Evolutionary conservation across 768 basidiomycete genomes (phyloP).

Genomic region (Lenzites betulinus): DNA sequence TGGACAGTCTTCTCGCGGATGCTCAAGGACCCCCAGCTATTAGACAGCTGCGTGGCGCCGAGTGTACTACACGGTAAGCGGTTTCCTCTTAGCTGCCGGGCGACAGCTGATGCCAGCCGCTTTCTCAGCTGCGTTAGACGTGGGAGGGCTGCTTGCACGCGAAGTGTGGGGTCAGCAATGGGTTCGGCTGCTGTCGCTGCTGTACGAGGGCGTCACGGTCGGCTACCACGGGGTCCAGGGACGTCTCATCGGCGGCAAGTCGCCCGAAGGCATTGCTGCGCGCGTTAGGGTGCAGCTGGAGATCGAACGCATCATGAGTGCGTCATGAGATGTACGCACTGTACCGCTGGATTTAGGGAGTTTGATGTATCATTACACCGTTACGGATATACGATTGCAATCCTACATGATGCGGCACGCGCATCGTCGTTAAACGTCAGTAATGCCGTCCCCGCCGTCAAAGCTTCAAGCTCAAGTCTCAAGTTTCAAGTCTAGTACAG

Average conservation of each 20-base stretch:
- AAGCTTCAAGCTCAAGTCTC: too few relatives aligned
- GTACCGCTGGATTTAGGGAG: not conserved
- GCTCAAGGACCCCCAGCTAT: constrained; percentile 49
- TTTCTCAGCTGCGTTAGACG: constrained; percentile 64
- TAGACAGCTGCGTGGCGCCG: constrained; percentile 61
- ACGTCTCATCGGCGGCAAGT: constrained; percentile 57
- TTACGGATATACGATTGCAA: too few relatives aligned
- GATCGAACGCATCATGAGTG: constrained; percentile 60
- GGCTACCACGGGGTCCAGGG: constrained; percentile 47
- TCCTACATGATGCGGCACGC: too few relatives aligned
- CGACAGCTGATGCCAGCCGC: constrained; percentile 10
- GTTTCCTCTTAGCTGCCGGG: not conserved
- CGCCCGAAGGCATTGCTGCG: constrained; percentile 63
- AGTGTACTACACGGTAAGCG: constrained; percentile 67
- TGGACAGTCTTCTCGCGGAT: constrained; percentile 78
- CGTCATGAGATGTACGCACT: not conserved
- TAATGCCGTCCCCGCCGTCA: too few relatives aligned
- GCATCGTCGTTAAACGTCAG: too few relatives aligned
- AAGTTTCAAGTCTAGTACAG: too few relatives aligned
- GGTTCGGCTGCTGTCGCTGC: constrained; percentile 66
- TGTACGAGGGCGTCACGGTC: constrained; percentile 63
- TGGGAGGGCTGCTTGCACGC: constrained; percentile 61
- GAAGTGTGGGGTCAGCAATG: constrained; percentile 78
- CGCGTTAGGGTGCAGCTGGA: constrained; percentile 65
- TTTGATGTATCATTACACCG: constrained; percentile 3